These are phyloP conservation scores for Cutaneotrichosporon sp. DNA, from an alignment of 1,284 basidiomycete species.

Conservation along the genomic window DNA sequence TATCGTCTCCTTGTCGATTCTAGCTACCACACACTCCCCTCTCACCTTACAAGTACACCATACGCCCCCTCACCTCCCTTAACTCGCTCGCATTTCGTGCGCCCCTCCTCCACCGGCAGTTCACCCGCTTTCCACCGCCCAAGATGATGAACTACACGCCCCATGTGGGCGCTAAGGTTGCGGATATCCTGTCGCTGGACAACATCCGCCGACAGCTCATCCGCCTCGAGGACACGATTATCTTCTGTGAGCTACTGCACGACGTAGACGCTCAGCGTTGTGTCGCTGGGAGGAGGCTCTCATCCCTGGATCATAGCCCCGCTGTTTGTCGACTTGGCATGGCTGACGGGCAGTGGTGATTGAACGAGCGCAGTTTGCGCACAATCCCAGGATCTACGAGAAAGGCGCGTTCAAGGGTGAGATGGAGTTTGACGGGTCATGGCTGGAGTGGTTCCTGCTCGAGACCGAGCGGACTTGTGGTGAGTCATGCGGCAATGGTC, in stretches of 20 bases:
- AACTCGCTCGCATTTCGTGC: background rate
- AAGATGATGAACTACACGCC: constrained; percentile 46
- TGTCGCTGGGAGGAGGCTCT: too few species aligned
- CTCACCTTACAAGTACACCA: too few species aligned
- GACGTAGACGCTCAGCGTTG: too few species aligned
- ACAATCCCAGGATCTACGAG: constrained; percentile 86
- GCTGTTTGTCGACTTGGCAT: too few species aligned
- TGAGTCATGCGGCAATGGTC: constrained; percentile 48
- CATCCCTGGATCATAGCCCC: too few species aligned
- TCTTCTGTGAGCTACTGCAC: constrained; percentile 71
- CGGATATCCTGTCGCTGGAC: constrained; percentile 75
- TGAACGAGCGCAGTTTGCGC: constrained; percentile 93
- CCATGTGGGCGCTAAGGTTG: constrained; percentile 53
- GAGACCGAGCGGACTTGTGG: constrained; percentile 94
- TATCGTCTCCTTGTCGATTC: too few species aligned
- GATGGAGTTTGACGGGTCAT: constrained; percentile 71
- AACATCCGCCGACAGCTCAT: constrained; percentile 80
- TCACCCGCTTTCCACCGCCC: background rate
- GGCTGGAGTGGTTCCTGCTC: constrained; percentile 95
- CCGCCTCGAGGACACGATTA: constrained; percentile 96
- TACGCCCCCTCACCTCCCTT: too few species aligned
- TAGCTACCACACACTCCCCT: too few species aligned
- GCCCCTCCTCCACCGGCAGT: too few species aligned
- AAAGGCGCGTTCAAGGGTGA: constrained; percentile 68
- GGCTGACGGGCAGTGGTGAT: constrained; percentile 60